Conservation (phyloP, 257 asterid genomes). For the Nicotiana sylvestris region DNA sequence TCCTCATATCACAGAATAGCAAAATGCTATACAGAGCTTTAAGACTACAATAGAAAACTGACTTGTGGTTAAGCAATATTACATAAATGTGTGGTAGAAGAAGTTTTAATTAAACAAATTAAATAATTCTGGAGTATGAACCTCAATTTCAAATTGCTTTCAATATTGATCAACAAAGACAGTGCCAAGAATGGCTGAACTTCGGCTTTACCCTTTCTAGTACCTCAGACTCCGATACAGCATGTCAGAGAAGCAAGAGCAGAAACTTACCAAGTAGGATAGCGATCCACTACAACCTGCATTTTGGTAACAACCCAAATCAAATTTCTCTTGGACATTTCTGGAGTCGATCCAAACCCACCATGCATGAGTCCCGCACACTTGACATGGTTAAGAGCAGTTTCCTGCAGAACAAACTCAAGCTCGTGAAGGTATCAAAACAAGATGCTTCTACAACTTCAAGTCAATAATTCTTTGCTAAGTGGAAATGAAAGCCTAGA, state of each 20-base stretch:
- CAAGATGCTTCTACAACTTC: not conserved
- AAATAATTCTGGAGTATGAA: not conserved
- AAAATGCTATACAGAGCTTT: not conserved
- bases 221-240: not conserved
- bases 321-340: constrained; percentile 83
- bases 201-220: not conserved
- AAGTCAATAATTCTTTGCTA: not conserved
- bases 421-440: constrained; percentile 16
- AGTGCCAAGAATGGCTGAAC: not conserved
- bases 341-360: constrained; percentile 98
- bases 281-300: constrained; percentile 87
- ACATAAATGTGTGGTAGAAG: not conserved
- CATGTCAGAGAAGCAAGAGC: not conserved
- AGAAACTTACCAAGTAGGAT: constrained; percentile 85
- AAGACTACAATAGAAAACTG: not conserved
- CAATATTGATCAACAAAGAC: not conserved
- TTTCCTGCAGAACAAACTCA: constrained; percentile 58
- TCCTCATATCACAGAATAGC: not conserved
- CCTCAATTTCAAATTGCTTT: not conserved
- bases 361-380: constrained; percentile 80
- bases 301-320: constrained; percentile 95
- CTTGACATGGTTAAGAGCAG: constrained; percentile 92
- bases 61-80: not conserved
- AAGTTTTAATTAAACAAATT: not conserved
- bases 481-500: constrained; percentile 7